phyloP scores from a whole-genome alignment of 2,329 filamentous ascomycete species.

The Kalaharituber pfeilii region DNA sequence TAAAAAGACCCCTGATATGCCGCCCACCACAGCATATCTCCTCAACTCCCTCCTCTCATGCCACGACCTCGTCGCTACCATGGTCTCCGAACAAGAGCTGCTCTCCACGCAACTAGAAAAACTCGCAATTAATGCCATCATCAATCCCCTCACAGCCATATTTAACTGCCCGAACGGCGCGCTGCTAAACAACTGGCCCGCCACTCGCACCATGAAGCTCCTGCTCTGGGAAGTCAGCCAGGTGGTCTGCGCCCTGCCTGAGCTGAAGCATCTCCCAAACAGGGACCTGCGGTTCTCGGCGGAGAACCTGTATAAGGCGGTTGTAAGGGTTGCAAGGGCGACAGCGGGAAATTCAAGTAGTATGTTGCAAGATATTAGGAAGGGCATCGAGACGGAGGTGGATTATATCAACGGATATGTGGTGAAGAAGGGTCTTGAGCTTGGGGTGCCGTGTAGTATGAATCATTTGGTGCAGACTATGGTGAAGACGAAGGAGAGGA shows the following conservation, averaged over 20 bases:
- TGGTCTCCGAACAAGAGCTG: constrained; percentile 3
- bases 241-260: constrained; percentile 58
- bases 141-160: constrained; percentile 67
- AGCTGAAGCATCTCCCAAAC: constrained; percentile 42
- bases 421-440: constrained; percentile 48
- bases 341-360: constrained; percentile 31
- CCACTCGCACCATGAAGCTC: constrained; percentile 47
- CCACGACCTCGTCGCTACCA: constrained; percentile 40
- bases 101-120: constrained; percentile 50
- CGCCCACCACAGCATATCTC: constrained; percentile 39
- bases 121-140: constrained; percentile 54
- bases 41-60: constrained; percentile 45
- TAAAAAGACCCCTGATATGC: constrained; percentile 19
- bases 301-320: constrained; percentile 31
- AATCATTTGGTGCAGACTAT: constrained; percentile 57
- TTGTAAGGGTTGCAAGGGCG: constrained; percentile 26
- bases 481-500: constrained; percentile 50
- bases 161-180: constrained; percentile 59
- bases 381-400: constrained; percentile 52
- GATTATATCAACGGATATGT: constrained; percentile 84
- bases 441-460: constrained; percentile 53
- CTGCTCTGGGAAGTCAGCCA: constrained; percentile 57
- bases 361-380: constrained; percentile 49
- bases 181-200: constrained; percentile 38
- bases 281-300: constrained; percentile 16